Evolutionary conservation across 176 grass and related monocot genomes (phyloP), one percentile per base, ranked within the genome.

Genomic region (Carex pumila): DNA sequence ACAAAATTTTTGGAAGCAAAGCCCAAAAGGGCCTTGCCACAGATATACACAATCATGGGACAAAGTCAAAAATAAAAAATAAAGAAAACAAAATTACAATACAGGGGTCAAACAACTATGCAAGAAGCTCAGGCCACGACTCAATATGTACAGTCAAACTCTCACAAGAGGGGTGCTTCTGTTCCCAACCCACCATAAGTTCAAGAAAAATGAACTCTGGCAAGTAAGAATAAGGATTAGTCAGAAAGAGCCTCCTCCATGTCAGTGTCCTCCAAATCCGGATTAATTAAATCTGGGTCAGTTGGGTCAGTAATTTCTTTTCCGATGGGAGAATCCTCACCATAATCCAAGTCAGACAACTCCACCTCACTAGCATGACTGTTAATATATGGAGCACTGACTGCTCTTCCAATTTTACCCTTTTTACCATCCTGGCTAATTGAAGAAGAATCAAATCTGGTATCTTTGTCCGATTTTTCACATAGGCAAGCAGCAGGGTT

Each of bases 401-500:
- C 58, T 36, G 41, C 61, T 83, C 41, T 52, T 52, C 7, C 10
- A 81, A 41, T 54, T 11, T 15, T 52, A 31, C 49, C 64, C 64
- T 83, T 81, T 36, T 64, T 68, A 69, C 64, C 22, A 12, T 50
- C 61, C 60, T 66, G 62, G 61, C 41, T 52, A 83, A 83, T 69
- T 54, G 25, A 63, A 61, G 79, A 43, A 36, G 7, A 39, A 83
- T 65, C 62, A 69, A 30, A 7, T 66, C 81, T 47, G n/a, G 45
- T 31, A 67, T 68, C 22, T 66, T 25, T 52, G 25, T 55, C 62
- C 3, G 17, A 31, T 63, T 87, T 89, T 87, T 84, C 90, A 58
- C 92, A 97, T 86, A 97, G 91, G 61, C 92, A 97, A 31, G 85
- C 72, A 8, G 87, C 73, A 57, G 92, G 94, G 77, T 94, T 87